These are phyloP conservation scores for Trichothecium roseum DNA, from an alignment of 2,329 filamentous ascomycete species.

Conservation along the genomic window DNA sequence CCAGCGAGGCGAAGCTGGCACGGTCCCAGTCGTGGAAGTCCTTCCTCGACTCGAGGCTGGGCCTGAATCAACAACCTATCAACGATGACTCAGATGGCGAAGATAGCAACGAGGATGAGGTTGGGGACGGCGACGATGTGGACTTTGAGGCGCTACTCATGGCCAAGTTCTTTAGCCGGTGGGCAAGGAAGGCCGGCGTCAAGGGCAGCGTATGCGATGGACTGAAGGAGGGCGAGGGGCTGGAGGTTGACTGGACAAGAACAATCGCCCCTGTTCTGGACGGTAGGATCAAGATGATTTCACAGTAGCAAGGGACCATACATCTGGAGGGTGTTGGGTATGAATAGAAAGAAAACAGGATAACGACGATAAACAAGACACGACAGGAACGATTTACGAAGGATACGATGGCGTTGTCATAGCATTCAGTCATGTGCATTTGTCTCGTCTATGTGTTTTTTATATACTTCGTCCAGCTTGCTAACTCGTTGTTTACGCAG, in stretches of 20 bases:
- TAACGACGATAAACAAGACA: no score
- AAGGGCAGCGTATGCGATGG: slow-evolving; percentile 40
- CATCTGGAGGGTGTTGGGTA: no score
- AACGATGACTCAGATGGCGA: slow-evolving; percentile 22
- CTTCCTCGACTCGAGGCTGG: slow-evolving; percentile 24
- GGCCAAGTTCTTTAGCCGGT: slow-evolving; percentile 60
- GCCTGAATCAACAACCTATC: slow-evolving; percentile 20
- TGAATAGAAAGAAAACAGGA: no score
- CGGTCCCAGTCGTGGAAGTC: slow-evolving; percentile 20
- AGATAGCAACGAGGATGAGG: slow-evolving; percentile 21
- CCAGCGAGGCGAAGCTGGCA: slow-evolving; percentile 6
- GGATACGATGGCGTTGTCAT: no score
- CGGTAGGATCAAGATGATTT: slow-evolving; percentile 55
- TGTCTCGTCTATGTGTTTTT: no score
- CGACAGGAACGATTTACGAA: no score
- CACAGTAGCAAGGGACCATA: no score
- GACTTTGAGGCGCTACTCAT: slow-evolving; percentile 52
- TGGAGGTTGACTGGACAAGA: slow-evolving; percentile 64
- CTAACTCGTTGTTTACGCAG: no score
- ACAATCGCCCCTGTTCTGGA: slow-evolving; percentile 71
- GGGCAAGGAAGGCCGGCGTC: slow-evolving; percentile 60
- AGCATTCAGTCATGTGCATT: no score
- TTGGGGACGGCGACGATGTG: slow-evolving; percentile 28
- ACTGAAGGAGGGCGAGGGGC: slow-evolving; percentile 43
- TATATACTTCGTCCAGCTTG: no score